Base-by-base conservation (phyloP, 2,329 filamentous ascomycete genomes). In the Thielaviopsis populi region DNA sequence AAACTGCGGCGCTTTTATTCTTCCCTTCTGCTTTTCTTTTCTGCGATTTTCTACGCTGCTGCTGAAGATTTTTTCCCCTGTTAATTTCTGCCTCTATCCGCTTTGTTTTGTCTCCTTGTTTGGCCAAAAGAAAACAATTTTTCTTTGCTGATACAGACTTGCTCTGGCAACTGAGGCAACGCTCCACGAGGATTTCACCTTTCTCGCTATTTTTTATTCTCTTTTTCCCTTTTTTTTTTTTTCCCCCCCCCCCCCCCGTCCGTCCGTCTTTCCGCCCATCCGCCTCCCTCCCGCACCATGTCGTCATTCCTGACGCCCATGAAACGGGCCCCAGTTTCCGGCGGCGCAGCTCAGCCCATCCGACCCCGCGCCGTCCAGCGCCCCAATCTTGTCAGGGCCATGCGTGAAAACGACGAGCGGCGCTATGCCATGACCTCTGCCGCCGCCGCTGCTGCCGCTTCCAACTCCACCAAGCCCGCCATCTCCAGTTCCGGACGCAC, bases 361-460 rank as follows among this genome's bases (percentile, higher is more conserved):
- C 73, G 41, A 24, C 62, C 67, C 50, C 62, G 63, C 48, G 42
- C 75, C 72, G 66, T 78, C 76, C 65, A 72, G 73, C 67, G 76
- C 53, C 70, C 78, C n/a, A 80, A 79, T 63, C 74, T 77, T 22
- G 74, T 77, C 66, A 77, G 79, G 63, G 79, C 79, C 58, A 77
- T 82, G 70, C 76, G 79, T 62, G 79, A 82, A 68, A 77, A 77
- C 46, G 75, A 78, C 68, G 77, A 78, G 70, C 74, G 76, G 19
- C 75, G 75, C 61, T 73, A 75, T 66, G 69, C 70, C 5, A 69
- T 68, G 22, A 68, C 69, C 5, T 50, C 63, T 10, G 50, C 50
- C 13, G 68, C 70, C 3, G 69, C 70, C 11, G 70, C 74, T 2
- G 69, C 72, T 6, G 67, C 70, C 37, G 70, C 68, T 30, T 65